phyloP scores from a whole-genome alignment of 1,284 basidiomycete genomes.

The Sporisorium graminicola region DNA sequence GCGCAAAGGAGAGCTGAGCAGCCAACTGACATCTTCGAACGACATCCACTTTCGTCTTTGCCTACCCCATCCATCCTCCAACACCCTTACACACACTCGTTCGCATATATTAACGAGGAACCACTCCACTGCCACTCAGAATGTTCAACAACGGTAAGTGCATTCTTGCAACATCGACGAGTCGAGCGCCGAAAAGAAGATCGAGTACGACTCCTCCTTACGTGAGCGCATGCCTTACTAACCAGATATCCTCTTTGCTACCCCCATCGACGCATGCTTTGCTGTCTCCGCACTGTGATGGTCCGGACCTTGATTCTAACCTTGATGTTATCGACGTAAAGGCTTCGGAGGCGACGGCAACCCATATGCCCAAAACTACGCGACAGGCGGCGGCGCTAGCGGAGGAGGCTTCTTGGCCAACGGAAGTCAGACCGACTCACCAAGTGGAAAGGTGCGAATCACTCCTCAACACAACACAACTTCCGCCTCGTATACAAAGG shows the following conservation, averaged over 20 bases:
- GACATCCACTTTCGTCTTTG: not conserved
- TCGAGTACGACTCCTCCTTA: not conserved
- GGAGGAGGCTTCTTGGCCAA: constrained; percentile 57
- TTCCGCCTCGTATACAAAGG: constrained; percentile 2
- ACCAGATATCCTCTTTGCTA: not conserved
- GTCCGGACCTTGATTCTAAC: not conserved
- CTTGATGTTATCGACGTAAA: not conserved
- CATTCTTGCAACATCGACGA: not conserved
- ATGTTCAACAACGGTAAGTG: constrained; percentile 53
- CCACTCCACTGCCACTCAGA: not conserved
- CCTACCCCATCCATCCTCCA: constrained; percentile 3
- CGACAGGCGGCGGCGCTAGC: constrained; percentile 53
- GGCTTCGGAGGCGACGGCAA: constrained; percentile 44
- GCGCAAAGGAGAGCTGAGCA: not conserved
- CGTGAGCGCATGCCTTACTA: not conserved
- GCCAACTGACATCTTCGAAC: constrained; percentile 2
- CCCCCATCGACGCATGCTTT: not conserved
- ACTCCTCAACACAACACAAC: not conserved
- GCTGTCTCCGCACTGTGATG: not conserved
- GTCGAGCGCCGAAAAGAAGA: not conserved
- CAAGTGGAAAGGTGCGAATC: constrained; percentile 45
- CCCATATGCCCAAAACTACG: constrained; percentile 59
- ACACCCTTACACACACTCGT: not conserved
- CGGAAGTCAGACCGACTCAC: constrained; percentile 49
- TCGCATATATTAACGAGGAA: not conserved